These are phyloP conservation scores for Vaccinium macrocarpon DNA, from an alignment of 148 eudicot species.

Conservation along the genomic window DNA sequence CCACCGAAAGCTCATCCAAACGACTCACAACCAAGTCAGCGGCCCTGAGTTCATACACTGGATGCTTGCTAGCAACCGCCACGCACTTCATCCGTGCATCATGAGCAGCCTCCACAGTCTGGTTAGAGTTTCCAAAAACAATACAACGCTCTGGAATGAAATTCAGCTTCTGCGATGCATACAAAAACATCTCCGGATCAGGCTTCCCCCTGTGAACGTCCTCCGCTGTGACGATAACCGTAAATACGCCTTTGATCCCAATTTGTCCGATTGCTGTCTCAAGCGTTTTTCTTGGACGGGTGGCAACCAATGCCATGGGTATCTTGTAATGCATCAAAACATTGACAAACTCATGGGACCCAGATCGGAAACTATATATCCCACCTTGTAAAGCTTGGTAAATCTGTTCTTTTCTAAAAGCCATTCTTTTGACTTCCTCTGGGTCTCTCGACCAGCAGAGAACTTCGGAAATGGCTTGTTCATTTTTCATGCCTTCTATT, in stretches of 20 bases:
- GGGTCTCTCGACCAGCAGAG: constrained; percentile 97
- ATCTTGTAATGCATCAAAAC: constrained; percentile 57
- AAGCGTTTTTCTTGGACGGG: constrained; percentile 66
- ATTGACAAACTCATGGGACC: constrained; percentile 75
- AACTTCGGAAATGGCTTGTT: constrained; percentile 89
- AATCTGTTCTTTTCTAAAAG: constrained; percentile 75
- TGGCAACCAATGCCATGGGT: constrained; percentile 94
- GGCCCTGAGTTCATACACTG: constrained; percentile 84
- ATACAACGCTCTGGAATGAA: constrained; percentile 92
- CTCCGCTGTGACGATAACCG: constrained; percentile 82
- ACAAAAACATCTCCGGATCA: constrained; percentile 93
- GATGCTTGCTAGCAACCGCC: constrained; percentile 97
- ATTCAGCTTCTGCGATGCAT: constrained; percentile 71
- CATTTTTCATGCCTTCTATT: constrained; percentile 93
- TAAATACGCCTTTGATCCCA: constrained; percentile 74
- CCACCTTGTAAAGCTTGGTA: constrained; percentile 76
- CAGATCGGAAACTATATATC: constrained; percentile 66
- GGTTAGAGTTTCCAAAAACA: constrained; percentile 90
- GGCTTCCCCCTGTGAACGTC: constrained; percentile 93
- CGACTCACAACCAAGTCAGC: constrained; percentile 84
- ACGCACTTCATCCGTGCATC: constrained; percentile 95
- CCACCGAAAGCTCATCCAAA: constrained; percentile 78
- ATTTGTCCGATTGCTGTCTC: constrained; percentile 67
- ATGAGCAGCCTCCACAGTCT: constrained; percentile 89
- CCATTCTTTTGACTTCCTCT: constrained; percentile 51